phyloP scores from a whole-genome alignment of 441 rosid genomes.

The Croton setiger region DNA sequence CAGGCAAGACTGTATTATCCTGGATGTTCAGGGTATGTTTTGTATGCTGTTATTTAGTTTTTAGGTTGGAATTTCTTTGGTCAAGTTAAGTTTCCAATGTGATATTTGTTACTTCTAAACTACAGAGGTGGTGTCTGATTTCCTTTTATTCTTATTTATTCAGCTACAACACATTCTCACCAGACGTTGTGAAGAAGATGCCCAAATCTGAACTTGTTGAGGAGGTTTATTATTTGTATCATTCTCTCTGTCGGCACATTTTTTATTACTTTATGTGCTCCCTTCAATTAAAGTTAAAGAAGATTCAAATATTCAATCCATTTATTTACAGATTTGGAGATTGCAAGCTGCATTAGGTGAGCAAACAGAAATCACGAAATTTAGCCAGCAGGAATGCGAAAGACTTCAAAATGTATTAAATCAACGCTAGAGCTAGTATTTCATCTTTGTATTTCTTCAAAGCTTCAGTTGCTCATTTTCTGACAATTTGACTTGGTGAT shows the following conservation, averaged over 20 bases:
- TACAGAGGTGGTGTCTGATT: neutral
- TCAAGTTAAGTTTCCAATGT: neutral
- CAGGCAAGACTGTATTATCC: conserved; percentile 73
- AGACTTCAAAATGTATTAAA: conserved; percentile 75
- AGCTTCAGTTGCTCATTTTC: neutral
- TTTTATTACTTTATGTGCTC: neutral
- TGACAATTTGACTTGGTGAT: neutral
- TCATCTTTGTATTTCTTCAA: neutral
- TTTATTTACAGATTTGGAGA: conserved; percentile 64
- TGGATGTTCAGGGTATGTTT: conserved; percentile 60
- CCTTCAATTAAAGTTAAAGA: neutral
- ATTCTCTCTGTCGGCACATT: neutral
- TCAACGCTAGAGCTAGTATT: conserved; percentile 3
- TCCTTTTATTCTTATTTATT: conserved; percentile 16
- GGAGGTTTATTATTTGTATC: conserved; percentile 41
- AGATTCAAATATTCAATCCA: neutral
- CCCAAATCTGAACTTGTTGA: conserved; percentile 85
- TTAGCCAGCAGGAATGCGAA: conserved; percentile 80
- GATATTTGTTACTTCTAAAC: neutral
- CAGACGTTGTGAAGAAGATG: conserved; percentile 86
- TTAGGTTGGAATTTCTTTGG: neutral
- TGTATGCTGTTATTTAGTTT: conserved; percentile 12
- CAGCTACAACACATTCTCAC: conserved; percentile 89
- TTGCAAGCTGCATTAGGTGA: conserved; percentile 88
- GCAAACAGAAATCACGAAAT: conserved; percentile 77